Evolutionary conservation across 306 rosid genomes (phyloP).

Genomic region (Prinsepia uniflora): DNA sequence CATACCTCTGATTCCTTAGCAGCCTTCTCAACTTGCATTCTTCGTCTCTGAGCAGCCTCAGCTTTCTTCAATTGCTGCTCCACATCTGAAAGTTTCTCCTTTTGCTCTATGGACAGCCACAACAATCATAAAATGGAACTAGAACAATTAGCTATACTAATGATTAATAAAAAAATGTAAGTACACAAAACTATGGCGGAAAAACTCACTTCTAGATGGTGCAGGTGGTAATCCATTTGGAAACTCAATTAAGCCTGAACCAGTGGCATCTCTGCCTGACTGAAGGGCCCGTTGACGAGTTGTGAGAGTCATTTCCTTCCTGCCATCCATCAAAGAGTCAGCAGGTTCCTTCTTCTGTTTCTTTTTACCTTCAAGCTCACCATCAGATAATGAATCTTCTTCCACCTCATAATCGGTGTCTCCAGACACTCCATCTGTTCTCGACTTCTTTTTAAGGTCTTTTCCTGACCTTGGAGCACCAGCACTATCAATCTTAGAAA

Average conservation of each 20-base stretch:
- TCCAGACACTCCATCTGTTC: slow-evolving; percentile 31
- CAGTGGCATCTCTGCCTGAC: slow-evolving; percentile 74
- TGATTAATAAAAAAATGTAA: not conserved
- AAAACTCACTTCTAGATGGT: slow-evolving; percentile 83
- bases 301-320: slow-evolving; percentile 74
- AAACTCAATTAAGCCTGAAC: slow-evolving; percentile 70
- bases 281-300: slow-evolving; percentile 90
- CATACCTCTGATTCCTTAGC: slow-evolving; percentile 86
- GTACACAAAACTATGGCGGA: not conserved
- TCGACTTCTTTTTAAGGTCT: slow-evolving; percentile 41
- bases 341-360: slow-evolving; percentile 76
- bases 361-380: slow-evolving; percentile 61
- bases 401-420: slow-evolving; percentile 59
- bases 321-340: slow-evolving; percentile 62
- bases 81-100: slow-evolving; percentile 73
- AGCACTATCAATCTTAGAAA: slow-evolving; percentile 55
- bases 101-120: slow-evolving; percentile 60
- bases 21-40: slow-evolving; percentile 89
- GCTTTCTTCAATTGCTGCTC: slow-evolving; percentile 91
- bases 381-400: slow-evolving; percentile 69
- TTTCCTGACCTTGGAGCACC: slow-evolving; percentile 36
- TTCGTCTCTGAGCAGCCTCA: slow-evolving; percentile 91
- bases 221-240: slow-evolving; percentile 98
- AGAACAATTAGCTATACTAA: slow-evolving; percentile 15
- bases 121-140: slow-evolving; percentile 21